Percentiles rank a stretch among this genome's conserved stretches.
Evolutionary conservation across 1,284 basidiomycete genomes (phyloP).

Genomic region (Amylostereum chailletii): DNA sequence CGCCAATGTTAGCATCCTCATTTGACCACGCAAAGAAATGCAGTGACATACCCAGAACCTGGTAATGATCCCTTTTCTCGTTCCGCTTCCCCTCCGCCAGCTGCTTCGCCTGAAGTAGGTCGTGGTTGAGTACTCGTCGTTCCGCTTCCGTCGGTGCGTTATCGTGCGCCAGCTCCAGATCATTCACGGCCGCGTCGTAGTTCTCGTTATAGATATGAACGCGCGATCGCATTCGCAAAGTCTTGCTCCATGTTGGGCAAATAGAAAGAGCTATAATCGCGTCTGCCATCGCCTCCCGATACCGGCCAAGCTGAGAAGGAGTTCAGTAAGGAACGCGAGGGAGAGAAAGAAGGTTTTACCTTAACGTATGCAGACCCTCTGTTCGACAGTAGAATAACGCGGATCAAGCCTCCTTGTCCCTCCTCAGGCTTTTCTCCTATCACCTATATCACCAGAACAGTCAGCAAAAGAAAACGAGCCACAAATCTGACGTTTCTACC

Average conservation of each 20-base stretch:
- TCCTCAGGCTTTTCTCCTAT: slow-evolving; percentile 9
- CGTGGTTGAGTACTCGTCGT: slow-evolving; percentile 5
- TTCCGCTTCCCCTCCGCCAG: background rate
- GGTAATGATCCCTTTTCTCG: slow-evolving; percentile 1
- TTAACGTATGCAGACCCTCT: slow-evolving; percentile 8
- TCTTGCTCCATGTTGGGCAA: slow-evolving; percentile 31
- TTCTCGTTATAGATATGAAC: slow-evolving; percentile 29
- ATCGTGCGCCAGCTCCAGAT: slow-evolving; percentile 34
- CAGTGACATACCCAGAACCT: background rate
- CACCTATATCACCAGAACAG: background rate
- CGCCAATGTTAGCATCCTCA: no score
- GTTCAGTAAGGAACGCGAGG: no score
- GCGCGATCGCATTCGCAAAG: slow-evolving; percentile 33
- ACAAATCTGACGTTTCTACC: slow-evolving; percentile 2
- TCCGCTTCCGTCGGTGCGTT: slow-evolving; percentile 16
- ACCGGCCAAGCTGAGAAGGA: no score
- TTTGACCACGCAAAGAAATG: no score
- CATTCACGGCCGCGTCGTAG: slow-evolving; percentile 34
- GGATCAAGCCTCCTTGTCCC: slow-evolving; percentile 10
- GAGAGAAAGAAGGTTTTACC: background rate
- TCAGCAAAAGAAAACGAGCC: background rate
- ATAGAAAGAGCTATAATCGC: slow-evolving; percentile 28
- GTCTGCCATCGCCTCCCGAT: slow-evolving; percentile 26
- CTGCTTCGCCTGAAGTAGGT: background rate
- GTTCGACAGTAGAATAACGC: slow-evolving; percentile 9